These are phyloP conservation scores for Polysphondylium violaceum DNA, from an alignment of 78 protist species.

Conservation along the genomic window DNA sequence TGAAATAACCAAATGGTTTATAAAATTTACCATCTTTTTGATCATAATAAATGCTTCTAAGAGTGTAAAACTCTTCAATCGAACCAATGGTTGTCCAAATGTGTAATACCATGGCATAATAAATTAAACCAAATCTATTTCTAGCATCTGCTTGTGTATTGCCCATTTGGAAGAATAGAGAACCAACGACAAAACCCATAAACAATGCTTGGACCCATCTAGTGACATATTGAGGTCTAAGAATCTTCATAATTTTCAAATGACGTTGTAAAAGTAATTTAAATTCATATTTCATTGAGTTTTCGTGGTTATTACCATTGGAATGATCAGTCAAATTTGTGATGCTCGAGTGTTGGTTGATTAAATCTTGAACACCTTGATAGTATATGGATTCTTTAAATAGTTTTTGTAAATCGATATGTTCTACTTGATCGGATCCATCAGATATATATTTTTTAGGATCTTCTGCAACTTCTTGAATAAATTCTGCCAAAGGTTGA, in stretches of 20 bases:
- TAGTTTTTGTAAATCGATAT: slow-evolving; percentile 7
- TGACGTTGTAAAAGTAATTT: slow-evolving; percentile 41
- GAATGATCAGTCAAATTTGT: slow-evolving; percentile 14
- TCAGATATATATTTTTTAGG: slow-evolving; percentile 8
- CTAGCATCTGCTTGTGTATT: slow-evolving; percentile 61
- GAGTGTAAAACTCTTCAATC: slow-evolving; percentile 52
- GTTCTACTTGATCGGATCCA: not conserved
- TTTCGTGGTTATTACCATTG: slow-evolving; percentile 3
- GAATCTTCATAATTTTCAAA: slow-evolving; percentile 46
- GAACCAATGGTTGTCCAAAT: slow-evolving; percentile 72
- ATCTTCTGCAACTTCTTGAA: slow-evolving; percentile 57
- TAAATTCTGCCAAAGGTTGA: slow-evolving; percentile 76
- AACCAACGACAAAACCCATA: slow-evolving; percentile 76
- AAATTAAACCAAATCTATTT: slow-evolving; percentile 66
- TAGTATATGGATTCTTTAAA: slow-evolving; percentile 34
- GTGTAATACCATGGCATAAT: slow-evolving; percentile 50
- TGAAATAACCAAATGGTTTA: slow-evolving; percentile 53
- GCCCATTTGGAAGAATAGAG: slow-evolving; percentile 55
- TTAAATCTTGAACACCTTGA: not conserved
- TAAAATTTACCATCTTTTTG: slow-evolving; percentile 74
- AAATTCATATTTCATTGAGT: slow-evolving; percentile 35
- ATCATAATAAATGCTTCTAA: slow-evolving; percentile 33
- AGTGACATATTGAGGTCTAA: slow-evolving; percentile 26
- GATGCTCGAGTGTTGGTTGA: not conserved
- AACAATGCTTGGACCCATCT: slow-evolving; percentile 59